Evolutionary conservation across 441 rosid genomes (phyloP), one percentile per base, ranked within the genome.

Genomic region (Aquilaria agallochum): DNA sequence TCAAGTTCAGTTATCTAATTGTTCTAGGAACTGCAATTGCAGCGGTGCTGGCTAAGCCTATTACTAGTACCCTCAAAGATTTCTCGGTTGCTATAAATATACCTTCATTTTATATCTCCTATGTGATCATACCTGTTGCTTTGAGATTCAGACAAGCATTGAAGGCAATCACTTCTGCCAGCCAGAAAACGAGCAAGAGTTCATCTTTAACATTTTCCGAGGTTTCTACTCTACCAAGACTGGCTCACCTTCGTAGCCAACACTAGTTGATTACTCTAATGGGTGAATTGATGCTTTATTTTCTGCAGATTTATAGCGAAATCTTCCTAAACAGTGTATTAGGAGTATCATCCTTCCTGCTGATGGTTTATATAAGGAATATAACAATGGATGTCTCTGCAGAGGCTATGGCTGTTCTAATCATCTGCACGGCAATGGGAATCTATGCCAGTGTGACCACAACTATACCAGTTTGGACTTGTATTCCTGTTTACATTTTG

Each of bases 241-340:
- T 13, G 32, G 42, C 13, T 20, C 27, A 20, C 27, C 27, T 20
- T 20, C 1, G 27, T 20, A 20, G 27, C 27, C 27, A 20, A 20
- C 27, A 20, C 27, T 20, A 20, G 1, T 20, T 20, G 27, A 20
- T 20, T 20, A 20, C 27, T 32, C 42, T 62, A 53, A 11, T 36
- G 44, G 2, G n/a, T n/a, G 15, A 9, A 2, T 32, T 3, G 42
- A 8, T 36, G 42, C 42, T 36, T 34, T 40, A 9, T 56, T 11
- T 46, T 65, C 2, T 76, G 70, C 76, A 88, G 89, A 71, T 85
- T 4, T 88, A 89, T 46, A 73, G 75, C 12, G 90, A 80, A 56
- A 84, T 86, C 36, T 84, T 86, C 49, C 83, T 84, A 87, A 83
- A 77, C 76, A 86, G 84, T 60, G 70, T 81, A 20, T 64, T 78